These are phyloP conservation scores for Jatropha podagrica DNA, from an alignment of 441 rosid species.

Conservation along the genomic window DNA sequence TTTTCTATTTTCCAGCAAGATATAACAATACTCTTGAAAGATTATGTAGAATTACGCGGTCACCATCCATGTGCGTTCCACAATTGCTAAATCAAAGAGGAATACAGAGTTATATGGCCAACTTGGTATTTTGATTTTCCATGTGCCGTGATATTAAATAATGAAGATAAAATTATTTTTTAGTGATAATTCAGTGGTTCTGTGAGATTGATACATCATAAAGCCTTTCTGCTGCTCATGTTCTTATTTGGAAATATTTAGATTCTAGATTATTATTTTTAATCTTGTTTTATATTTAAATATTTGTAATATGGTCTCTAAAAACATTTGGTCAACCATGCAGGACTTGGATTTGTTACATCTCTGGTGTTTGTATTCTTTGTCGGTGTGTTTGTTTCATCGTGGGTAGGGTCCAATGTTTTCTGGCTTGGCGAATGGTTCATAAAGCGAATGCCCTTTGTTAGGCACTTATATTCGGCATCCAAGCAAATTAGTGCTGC, in stretches of 20 bases:
- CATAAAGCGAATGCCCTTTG: conserved; percentile 92
- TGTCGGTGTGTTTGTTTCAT: conserved; percentile 88
- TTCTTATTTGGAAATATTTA: background rate
- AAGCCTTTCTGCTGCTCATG: background rate
- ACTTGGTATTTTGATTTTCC: background rate
- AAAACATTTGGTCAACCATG: conserved; percentile 25
- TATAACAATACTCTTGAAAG: background rate
- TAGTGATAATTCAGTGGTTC: background rate
- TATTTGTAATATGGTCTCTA: conserved; percentile 12
- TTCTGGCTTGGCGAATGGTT: conserved; percentile 93
- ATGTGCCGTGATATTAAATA: background rate
- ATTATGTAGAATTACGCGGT: background rate
- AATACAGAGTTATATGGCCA: background rate
- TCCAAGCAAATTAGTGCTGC: conserved; percentile 97
- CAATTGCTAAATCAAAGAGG: background rate
- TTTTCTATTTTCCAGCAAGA: background rate
- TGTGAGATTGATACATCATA: background rate
- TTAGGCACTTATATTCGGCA: conserved; percentile 84
- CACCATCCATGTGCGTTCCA: background rate
- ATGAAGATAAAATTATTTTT: background rate
- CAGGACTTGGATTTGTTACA: conserved; percentile 96
- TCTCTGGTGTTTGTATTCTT: conserved; percentile 82
- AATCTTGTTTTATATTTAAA: background rate
- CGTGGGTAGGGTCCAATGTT: conserved; percentile 92
- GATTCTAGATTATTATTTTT: conserved; percentile 1